Conservation (phyloP, 2,329 filamentous ascomycete species). For the Nigrograna mackinnonii region DNA sequence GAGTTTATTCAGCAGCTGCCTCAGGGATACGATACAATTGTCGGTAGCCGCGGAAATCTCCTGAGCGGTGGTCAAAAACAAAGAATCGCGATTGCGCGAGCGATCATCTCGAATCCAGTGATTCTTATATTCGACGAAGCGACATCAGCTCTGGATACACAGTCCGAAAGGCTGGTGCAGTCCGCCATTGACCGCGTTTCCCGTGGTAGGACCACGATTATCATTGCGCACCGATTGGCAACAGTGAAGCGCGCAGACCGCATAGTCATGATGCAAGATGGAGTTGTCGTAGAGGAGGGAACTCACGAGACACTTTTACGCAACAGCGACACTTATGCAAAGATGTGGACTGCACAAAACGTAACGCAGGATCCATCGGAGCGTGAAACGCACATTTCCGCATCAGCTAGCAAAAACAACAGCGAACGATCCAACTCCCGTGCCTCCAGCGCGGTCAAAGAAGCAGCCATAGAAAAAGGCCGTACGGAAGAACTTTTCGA, state of each 20-base stretch:
- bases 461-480: constrained; percentile 2
- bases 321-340: constrained; percentile 6
- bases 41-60: constrained; percentile 86
- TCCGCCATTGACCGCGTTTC: constrained; percentile 74
- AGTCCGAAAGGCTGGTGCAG: constrained; percentile 39
- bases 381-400: neutral
- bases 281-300: constrained; percentile 83
- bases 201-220: constrained; percentile 84
- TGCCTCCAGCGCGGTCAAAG: constrained; percentile 3
- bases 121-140: constrained; percentile 89
- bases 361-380: neutral
- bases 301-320: constrained; percentile 70
- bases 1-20: constrained; percentile 83
- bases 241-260: constrained; percentile 91
- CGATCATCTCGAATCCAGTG: constrained; percentile 84
- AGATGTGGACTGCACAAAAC: constrained; percentile 8
- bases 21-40: constrained; percentile 86
- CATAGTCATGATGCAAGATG: constrained; percentile 86
- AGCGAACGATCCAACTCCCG: constrained; percentile 3
- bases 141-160: constrained; percentile 80
- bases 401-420: neutral
- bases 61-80: constrained; percentile 93
- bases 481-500: neutral
- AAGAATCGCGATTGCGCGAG: constrained; percentile 86
- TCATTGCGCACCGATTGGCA: constrained; percentile 88